Percentiles rank a stretch among this genome's conserved stretches.
phyloP scores from a whole-genome alignment of 1,284 basidiomycete species.

The Peniophora sp. region DNA sequence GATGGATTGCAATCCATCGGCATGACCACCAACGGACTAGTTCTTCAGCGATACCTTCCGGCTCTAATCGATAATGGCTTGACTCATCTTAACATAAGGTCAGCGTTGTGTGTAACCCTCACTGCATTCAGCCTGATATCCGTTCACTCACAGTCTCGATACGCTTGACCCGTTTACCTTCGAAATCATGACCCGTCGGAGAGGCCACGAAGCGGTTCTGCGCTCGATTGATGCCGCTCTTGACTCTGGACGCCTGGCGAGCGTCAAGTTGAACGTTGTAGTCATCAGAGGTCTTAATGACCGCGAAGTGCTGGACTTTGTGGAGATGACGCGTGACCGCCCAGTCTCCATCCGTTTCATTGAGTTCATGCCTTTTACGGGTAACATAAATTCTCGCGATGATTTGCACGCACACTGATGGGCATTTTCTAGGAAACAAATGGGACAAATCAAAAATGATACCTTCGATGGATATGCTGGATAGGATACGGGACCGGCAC shows the following conservation, averaged over 20 bases:
- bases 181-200: constrained; percentile 75
- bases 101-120: constrained; percentile 7
- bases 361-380: constrained; percentile 91
- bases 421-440: constrained; percentile 55
- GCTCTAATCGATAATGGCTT: constrained; percentile 64
- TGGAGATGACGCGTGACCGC: constrained; percentile 63
- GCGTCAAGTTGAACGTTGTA: constrained; percentile 81
- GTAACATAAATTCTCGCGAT: constrained; percentile 25
- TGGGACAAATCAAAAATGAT: constrained; percentile 83
- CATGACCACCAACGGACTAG: constrained; percentile 83
- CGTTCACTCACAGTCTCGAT: constrained; percentile 50
- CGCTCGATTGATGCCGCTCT: constrained; percentile 62
- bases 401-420: neutral
- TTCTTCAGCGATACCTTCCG: constrained; percentile 65
- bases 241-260: constrained; percentile 36
- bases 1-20: constrained; percentile 70
- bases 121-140: constrained; percentile 1
- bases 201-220: constrained; percentile 70
- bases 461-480: constrained; percentile 57
- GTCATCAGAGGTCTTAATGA: constrained; percentile 78
- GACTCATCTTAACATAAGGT: constrained; percentile 81
- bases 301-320: constrained; percentile 69
- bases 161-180: constrained; percentile 86
- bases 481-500: constrained; percentile 37
- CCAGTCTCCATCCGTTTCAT: constrained; percentile 77